Conservation (phyloP, 306 rosid genomes). For the Rubus idaeus region DNA sequence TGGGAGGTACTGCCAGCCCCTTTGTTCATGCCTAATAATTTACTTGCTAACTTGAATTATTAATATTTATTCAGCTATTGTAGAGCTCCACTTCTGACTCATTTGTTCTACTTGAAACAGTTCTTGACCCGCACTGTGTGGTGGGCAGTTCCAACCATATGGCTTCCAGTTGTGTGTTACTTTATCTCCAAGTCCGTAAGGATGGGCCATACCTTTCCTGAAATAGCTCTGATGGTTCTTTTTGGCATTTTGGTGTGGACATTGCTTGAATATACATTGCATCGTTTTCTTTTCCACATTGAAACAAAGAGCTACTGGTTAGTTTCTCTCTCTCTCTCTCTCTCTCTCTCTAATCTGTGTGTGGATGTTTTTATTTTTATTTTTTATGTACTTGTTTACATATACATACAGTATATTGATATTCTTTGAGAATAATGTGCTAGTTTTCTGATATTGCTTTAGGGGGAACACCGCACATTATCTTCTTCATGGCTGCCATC, state of each 20-base stretch:
- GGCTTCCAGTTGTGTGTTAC: conserved; percentile 89
- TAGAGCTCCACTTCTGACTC: conserved; percentile 27
- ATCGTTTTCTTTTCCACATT: conserved; percentile 90
- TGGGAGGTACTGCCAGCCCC: conserved; percentile 62
- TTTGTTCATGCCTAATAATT: background rate
- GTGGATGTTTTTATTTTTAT: background rate
- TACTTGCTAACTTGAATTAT: background rate
- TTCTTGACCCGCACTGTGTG: conserved; percentile 82
- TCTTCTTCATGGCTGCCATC: conserved; percentile 98
- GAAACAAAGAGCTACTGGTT: conserved; percentile 90
- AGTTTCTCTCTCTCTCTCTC: conserved; percentile 29
- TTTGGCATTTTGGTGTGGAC: conserved; percentile 76
- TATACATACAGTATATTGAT: background rate
- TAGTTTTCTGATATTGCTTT: conserved; percentile 23
- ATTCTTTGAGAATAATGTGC: background rate
- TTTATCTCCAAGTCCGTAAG: conserved; percentile 50
- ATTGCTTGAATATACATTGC: conserved; percentile 74
- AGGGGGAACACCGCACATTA: conserved; percentile 92
- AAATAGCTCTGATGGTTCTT: conserved; percentile 46
- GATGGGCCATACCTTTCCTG: conserved; percentile 65
- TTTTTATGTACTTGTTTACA: background rate
- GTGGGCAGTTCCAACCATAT: conserved; percentile 92
- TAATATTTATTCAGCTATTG: background rate
- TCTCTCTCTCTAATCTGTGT: background rate
- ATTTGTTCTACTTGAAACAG: conserved; percentile 52